A percentile compares a stretch with the other conserved stretches of the same genome.
Conservation (phyloP, 768 basidiomycete species). For the Gloeopeniophorella convolvens region DNA sequence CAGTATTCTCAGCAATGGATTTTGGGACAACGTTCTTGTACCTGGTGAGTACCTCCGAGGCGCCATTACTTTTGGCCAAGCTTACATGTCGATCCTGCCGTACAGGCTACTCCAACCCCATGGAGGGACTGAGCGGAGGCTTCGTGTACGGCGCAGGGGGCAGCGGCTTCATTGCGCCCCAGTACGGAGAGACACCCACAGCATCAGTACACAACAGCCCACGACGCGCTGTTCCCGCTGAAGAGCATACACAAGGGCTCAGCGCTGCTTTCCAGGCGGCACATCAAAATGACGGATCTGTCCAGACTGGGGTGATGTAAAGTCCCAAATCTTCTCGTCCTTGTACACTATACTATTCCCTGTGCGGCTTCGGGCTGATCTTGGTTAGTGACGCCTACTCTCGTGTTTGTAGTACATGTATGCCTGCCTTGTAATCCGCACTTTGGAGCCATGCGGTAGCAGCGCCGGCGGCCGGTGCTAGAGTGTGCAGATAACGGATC, state of each 20-base stretch:
- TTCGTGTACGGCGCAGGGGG: constrained; percentile 83
- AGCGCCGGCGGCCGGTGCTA: too few relatives aligned
- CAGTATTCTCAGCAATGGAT: constrained; percentile 67
- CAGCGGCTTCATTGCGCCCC: constrained; percentile 76
- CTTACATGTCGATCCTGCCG: constrained; percentile 8
- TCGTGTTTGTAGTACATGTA: too few relatives aligned
- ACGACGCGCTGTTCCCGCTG: constrained; percentile 20
- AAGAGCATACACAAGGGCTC: constrained; percentile 25
- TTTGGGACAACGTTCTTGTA: constrained; percentile 86
- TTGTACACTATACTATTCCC: constrained; percentile 3
- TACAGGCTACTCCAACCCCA: constrained; percentile 67
- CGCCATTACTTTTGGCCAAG: background rate
- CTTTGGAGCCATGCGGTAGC: too few relatives aligned
- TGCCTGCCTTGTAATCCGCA: constrained; percentile 10
- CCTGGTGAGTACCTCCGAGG: constrained; percentile 50
- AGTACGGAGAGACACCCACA: constrained; percentile 51
- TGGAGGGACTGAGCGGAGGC: constrained; percentile 80
- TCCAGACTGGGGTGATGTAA: constrained; percentile 5
- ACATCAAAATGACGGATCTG: constrained; percentile 5
- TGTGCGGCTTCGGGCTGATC: too few relatives aligned
- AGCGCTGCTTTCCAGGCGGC: constrained; percentile 10
- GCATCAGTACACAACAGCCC: constrained; percentile 51
- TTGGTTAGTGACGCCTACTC: too few relatives aligned
- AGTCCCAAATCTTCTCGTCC: background rate
- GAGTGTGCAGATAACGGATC: too few relatives aligned